Evolutionary conservation across 2,329 filamentous ascomycete genomes (phyloP), one percentile per base, ranked within the genome.

Genomic region (Colletotrichum noveboracense): DNA sequence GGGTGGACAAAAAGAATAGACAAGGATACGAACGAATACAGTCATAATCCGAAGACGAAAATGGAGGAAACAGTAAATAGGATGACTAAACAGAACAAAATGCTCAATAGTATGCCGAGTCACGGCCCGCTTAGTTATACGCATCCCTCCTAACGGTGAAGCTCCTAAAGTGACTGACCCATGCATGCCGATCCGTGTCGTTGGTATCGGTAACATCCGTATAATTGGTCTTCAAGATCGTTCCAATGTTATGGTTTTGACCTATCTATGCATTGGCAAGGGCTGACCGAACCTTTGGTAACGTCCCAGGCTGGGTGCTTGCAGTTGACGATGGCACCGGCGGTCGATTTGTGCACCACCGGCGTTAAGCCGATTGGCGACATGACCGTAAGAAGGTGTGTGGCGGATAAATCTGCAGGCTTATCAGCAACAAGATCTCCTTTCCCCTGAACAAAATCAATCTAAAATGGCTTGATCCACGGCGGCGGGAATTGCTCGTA

Each of bases 121-220:
- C 43, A 12, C 38, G 16, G 43, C 18, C 43, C 18, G 18, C 43
- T 48, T 10, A 21, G 10, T 6, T n/a, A 48, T 7, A 18, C 18
- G 38, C 18, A 43, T 48, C 43, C 18, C 6, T 48, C 43, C 43
- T n/a, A 2, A 48, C 18, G 18, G 18, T 7, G 9, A 48, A 12
- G n/a, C 18, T 48, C 18, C 0, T 4, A n/a, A n/a, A 3, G 2
- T n/a, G 0, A 48, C 0, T 21, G 0, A n/a, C 43, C 43, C 43
- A n/a, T 18, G 8, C 9, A 21, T 21, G 43, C 43, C 10, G 43
- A 21, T 48, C 18, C 0, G 8, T 12, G 43, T 48, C 9, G 43
- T 4, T 12, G 6, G 6, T 48, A 48, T 12, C 18, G 18, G 10
- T 9, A 48, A n/a, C 18, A 48, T 48, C 18, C 18, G 18, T 48